These are phyloP conservation scores for Penicilliopsis zonata DNA, from an alignment of 495 filamentous ascomycete species.

Conservation along the genomic window DNA sequence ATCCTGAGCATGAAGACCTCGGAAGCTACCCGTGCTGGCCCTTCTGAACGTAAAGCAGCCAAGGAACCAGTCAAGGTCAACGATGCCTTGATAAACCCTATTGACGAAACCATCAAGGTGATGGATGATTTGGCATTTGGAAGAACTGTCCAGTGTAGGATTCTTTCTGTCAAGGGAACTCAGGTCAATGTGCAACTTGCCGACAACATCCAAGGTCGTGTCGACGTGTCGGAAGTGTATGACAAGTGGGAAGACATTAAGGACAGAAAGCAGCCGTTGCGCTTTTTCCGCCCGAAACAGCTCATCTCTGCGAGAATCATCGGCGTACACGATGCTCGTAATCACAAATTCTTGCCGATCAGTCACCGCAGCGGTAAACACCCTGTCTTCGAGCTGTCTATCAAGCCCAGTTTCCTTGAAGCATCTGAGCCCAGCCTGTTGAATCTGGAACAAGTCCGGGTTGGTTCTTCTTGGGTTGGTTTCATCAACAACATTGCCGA, in stretches of 20 bases:
- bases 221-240: constrained; percentile 82
- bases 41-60: constrained; percentile 20
- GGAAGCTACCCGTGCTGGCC: constrained; percentile 16
- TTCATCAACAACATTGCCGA: constrained; percentile 82
- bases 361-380: constrained; percentile 65
- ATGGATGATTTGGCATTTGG: constrained; percentile 64
- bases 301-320: constrained; percentile 64
- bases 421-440: constrained; percentile 44
- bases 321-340: constrained; percentile 80
- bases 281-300: constrained; percentile 57
- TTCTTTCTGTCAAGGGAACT: constrained; percentile 71
- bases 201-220: constrained; percentile 80
- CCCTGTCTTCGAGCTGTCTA: constrained; percentile 80
- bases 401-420: constrained; percentile 57
- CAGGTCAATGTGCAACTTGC: constrained; percentile 86
- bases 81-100: constrained; percentile 44
- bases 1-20: constrained; percentile 45
- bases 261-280: constrained; percentile 66
- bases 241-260: constrained; percentile 78
- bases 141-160: constrained; percentile 62
- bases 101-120: constrained; percentile 53
- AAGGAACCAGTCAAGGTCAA: constrained; percentile 19
- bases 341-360: constrained; percentile 85
- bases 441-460: constrained; percentile 59
- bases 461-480: constrained; percentile 57